Base-by-base conservation (phyloP, 176 grass and related monocot genomes). In the Zizania latifolia region DNA sequence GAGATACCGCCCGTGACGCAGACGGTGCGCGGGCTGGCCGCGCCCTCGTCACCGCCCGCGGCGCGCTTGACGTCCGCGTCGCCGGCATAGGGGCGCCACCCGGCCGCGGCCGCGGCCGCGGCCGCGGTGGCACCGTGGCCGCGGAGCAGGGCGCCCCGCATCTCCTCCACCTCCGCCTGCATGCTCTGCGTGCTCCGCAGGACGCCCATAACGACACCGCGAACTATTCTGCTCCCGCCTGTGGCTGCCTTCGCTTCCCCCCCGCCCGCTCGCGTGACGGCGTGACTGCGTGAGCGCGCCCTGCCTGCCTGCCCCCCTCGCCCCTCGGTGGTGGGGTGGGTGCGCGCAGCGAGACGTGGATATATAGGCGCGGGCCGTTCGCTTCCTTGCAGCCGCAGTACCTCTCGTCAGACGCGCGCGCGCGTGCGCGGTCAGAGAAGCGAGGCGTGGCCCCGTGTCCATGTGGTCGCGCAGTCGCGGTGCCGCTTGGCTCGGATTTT, bases 1-100 rank as follows among this genome's bases (percentile, higher is more conserved):
- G 91, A 94, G 68, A 94, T 88, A 40, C 86, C 91, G 54, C 91
- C 89, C 28, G 95, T 98, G 40, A 94, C 95, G 85, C 95, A 98
- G 22, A 98, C 91, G 21, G 72, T 77, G 75, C 86, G 84, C 63
- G 27, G 66, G n/a, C 51, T 70, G 28, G 70, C 50, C 2, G 55
- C 75, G 39, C 66, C 65, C 21, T 10, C 75, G 0, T 86, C 91
- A 48, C 68, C 86, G 16, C 58, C 72, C 1, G 67, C 26, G 16
- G 28, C 71, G 35, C 76, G 76, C 79, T 87, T 93, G 48, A 85
- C 71, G 3, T 16, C 72, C 32, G 55, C 55, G 77, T 38, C 26
- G 37, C 83, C 38, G 51, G 72, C 76, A 68, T 81, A 64, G 56
- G 65, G 84, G 4, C 38, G 78, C 78, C 74, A 82, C 80, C 28